Conservation (phyloP, 1,284 basidiomycete species). For the Erythrobasidium hasegawianum region DNA sequence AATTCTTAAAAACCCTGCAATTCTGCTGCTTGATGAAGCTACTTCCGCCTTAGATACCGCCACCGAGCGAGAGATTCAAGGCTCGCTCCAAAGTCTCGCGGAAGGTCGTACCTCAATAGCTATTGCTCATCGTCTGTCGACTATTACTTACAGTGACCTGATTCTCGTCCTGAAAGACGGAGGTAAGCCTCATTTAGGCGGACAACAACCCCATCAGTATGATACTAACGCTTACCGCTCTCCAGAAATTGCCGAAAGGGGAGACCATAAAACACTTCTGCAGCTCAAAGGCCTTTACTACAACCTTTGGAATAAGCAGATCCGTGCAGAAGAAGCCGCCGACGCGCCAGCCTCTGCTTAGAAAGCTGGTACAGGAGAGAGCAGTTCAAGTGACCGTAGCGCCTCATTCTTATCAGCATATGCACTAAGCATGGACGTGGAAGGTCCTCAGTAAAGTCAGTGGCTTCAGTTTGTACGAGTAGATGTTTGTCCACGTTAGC, state of each 20-base stretch:
- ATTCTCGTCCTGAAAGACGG: constrained; percentile 75
- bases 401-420: too few relatives aligned
- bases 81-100: constrained; percentile 67
- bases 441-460: too few relatives aligned
- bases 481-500: too few relatives aligned
- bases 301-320: constrained; percentile 45
- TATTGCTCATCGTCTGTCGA: constrained; percentile 72
- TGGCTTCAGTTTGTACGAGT: too few relatives aligned
- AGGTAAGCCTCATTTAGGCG: constrained; percentile 1
- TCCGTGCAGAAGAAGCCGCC: constrained; percentile 24
- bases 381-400: too few relatives aligned
- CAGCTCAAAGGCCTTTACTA: constrained; percentile 40
- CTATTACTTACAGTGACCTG: constrained; percentile 67
- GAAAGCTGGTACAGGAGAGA: too few relatives aligned
- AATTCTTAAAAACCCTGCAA: constrained; percentile 77
- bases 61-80: constrained; percentile 79
- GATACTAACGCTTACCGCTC: too few relatives aligned
- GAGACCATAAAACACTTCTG: constrained; percentile 48
- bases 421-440: too few relatives aligned
- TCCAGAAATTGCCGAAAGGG: constrained; percentile 66
- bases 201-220: not conserved
- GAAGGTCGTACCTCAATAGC: constrained; percentile 69
- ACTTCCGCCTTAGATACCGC: constrained; percentile 71
- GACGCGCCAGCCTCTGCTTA: not conserved
- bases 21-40: constrained; percentile 60